Percentiles rank a stretch among this genome's conserved stretches.
These are phyloP conservation scores for Aspergillus sclerotioniger DNA, from an alignment of 495 filamentous ascomycete genomes.

Conservation along the genomic window DNA sequence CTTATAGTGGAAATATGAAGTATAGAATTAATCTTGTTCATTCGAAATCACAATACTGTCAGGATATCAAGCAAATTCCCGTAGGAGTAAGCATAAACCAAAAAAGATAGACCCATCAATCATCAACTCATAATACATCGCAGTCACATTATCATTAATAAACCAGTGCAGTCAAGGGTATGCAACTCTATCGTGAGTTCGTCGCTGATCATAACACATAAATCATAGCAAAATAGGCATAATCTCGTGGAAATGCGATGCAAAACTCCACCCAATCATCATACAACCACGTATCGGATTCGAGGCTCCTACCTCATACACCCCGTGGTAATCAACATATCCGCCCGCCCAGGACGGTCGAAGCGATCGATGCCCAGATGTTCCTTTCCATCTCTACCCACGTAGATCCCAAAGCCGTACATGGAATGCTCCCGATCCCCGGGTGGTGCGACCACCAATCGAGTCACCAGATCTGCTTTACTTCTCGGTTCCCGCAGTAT, in stretches of 20 bases:
- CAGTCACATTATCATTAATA: constrained; percentile 21
- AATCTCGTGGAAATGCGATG: neutral
- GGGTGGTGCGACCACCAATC: constrained; percentile 50
- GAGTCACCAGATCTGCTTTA: constrained; percentile 61
- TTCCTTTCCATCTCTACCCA: constrained; percentile 60
- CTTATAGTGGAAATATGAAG: too few species aligned
- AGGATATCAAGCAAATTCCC: too few species aligned
- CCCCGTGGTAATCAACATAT: constrained; percentile 46
- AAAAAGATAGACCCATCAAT: neutral
- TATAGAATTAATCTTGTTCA: too few species aligned
- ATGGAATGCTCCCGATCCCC: constrained; percentile 47
- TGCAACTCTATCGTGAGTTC: neutral
- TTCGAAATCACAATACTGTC: too few species aligned
- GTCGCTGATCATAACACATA: constrained; percentile 5
- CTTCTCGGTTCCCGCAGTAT: constrained; percentile 59
- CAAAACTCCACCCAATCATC: neutral
- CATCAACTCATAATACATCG: constrained; percentile 10
- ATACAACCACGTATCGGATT: neutral
- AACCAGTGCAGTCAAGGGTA: neutral
- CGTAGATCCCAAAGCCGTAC: constrained; percentile 63
- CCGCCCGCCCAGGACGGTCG: constrained; percentile 42
- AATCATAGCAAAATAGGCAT: neutral
- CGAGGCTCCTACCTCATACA: constrained; percentile 25
- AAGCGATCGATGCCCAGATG: constrained; percentile 66
- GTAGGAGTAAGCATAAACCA: too few species aligned